A percentile compares a stretch with the other conserved stretches of the same genome.
phyloP scores from a whole-genome alignment of 225 moss, liverwort and hornwort genomes.

The Straminergon stramineum region DNA sequence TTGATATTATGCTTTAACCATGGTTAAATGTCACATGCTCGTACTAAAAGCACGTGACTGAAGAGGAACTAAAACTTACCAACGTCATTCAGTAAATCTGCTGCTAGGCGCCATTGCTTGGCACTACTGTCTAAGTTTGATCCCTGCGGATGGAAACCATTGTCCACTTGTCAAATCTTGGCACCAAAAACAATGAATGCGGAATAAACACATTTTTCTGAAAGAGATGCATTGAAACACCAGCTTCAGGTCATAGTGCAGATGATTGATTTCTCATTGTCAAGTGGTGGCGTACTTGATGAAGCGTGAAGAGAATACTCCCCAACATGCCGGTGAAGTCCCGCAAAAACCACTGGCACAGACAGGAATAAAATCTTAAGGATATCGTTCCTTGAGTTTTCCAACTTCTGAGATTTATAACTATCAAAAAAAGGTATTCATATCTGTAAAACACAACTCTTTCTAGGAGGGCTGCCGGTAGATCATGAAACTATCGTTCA shows the following conservation, averaged over 20 bases:
- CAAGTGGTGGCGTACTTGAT: slow-evolving; percentile 50
- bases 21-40: background rate
- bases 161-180: background rate
- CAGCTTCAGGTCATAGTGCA: background rate
- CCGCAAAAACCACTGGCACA: slow-evolving; percentile 89
- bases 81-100: slow-evolving; percentile 90
- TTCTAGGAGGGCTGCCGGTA: background rate
- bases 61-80: slow-evolving; percentile 31
- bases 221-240: background rate
- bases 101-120: slow-evolving; percentile 97
- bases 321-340: slow-evolving; percentile 99
- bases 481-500: background rate
- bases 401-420: background rate
- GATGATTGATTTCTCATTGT: background rate
- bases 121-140: slow-evolving; percentile 97
- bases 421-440: background rate
- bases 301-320: slow-evolving; percentile 88
- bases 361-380: background rate
- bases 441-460: background rate
- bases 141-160: slow-evolving; percentile 30
- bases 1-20: background rate
- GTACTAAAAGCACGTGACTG: background rate
- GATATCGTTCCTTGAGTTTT: background rate
- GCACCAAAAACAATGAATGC: background rate
- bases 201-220: background rate